A percentile compares a stretch with the other conserved stretches of the same genome.
Evolutionary conservation across 2,329 filamentous ascomycete genomes (phyloP).

Genomic region (Ophiostoma ips): DNA sequence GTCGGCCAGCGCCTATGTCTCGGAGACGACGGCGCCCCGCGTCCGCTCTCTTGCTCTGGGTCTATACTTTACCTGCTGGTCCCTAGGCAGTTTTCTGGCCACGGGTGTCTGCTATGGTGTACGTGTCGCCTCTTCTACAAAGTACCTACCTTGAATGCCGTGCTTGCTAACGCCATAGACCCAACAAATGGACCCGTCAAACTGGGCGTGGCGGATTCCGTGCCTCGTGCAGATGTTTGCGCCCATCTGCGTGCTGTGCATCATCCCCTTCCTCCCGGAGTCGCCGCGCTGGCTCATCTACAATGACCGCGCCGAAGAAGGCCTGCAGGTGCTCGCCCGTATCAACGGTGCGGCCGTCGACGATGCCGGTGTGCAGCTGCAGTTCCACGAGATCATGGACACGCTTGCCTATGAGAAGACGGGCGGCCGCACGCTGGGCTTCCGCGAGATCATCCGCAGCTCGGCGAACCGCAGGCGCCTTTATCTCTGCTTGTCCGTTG

Average conservation of each 20-base stretch:
- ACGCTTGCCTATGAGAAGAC: conserved; percentile 17
- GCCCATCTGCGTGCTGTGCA: conserved; percentile 11
- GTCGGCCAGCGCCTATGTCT: conserved; percentile 10
- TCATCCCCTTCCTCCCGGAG: conserved; percentile 15
- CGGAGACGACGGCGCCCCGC: conserved; percentile 11
- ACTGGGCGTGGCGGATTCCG: conserved; percentile 10
- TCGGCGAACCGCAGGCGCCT: conserved; percentile 8
- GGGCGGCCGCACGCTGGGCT: conserved; percentile 5
- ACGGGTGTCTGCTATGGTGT: conserved; percentile 16
- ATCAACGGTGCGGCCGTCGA: conserved; percentile 23
- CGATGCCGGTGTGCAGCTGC: conserved; percentile 23
- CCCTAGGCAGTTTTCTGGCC: conserved; percentile 13
- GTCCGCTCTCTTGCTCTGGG: conserved; percentile 12
- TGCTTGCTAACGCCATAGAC: neutral
- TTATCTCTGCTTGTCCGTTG: conserved; percentile 15
- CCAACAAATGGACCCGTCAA: neutral
- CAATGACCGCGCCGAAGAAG: conserved; percentile 19
- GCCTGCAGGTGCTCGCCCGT: conserved; percentile 23
- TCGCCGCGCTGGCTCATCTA: conserved; percentile 24
- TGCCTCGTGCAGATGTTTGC: conserved; percentile 15
- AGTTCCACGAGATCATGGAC: conserved; percentile 29
- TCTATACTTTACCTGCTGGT: conserved; percentile 12
- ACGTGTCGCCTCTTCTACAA: conserved; percentile 4
- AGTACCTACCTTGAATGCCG: too few species aligned
- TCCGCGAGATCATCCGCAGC: conserved; percentile 9